phyloP scores from a whole-genome alignment of 306 rosid species.

The Cajanus cajan region DNA sequence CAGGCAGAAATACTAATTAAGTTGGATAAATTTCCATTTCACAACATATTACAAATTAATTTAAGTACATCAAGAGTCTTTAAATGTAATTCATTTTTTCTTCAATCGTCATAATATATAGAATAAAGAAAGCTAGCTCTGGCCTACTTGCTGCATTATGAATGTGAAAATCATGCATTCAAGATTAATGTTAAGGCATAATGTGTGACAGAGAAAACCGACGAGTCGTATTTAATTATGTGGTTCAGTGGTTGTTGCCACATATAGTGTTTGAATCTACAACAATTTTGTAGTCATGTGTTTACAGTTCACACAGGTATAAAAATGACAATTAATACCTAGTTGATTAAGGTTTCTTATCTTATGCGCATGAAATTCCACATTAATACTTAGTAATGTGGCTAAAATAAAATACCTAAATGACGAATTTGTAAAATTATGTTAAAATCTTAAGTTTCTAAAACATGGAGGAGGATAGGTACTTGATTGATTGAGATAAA shows the following conservation, averaged over 20 bases:
- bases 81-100: not conserved
- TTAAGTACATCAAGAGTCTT: not conserved
- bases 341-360: too few relatives aligned
- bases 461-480: not conserved
- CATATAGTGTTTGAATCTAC: slow-evolving; percentile 28
- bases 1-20: not conserved
- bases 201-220: slow-evolving; percentile 47
- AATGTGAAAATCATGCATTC: not conserved
- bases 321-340: slow-evolving; percentile 41
- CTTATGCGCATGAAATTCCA: too few relatives aligned
- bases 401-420: too few relatives aligned
- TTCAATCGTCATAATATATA: not conserved
- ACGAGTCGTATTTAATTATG: slow-evolving; percentile 49
- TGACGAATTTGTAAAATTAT: too few relatives aligned
- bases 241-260: slow-evolving; percentile 65
- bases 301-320: slow-evolving; percentile 55
- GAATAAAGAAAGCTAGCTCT: not conserved
- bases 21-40: not conserved
- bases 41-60: not conserved
- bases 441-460: too few relatives aligned
- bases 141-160: not conserved
- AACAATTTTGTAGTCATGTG: slow-evolving; percentile 67
- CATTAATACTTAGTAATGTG: too few relatives aligned
- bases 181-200: not conserved
- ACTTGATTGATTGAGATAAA: not conserved